Conservation (phyloP, 2,329 filamentous ascomycete species). For the Aphanoascus verrucosus region DNA sequence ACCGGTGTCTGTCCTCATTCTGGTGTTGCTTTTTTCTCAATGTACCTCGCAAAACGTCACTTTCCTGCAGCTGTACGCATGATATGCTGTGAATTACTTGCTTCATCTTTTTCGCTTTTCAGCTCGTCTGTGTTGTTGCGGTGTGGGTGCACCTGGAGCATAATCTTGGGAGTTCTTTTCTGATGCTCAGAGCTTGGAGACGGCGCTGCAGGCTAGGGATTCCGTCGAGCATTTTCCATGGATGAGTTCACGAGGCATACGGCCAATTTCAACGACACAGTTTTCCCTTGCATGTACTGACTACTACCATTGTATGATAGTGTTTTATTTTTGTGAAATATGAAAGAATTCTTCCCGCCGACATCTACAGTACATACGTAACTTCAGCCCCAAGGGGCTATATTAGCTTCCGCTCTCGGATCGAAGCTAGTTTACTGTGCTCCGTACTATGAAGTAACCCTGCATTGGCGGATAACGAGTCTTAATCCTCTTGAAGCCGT, state of each 20-base stretch:
- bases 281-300: slow-evolving; percentile 4
- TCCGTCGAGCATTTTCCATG: slow-evolving; percentile 2
- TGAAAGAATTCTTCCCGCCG: not conserved
- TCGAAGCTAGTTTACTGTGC: not conserved
- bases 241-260: slow-evolving; percentile 7
- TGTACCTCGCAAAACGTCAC: slow-evolving; percentile 10
- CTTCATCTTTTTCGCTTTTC: slow-evolving; percentile 1
- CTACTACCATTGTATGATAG: slow-evolving; percentile 4
- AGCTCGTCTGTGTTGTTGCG: not conserved
- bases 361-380: no score
- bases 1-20: not conserved
- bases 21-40: slow-evolving; percentile 9
- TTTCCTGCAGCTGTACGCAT: slow-evolving; percentile 5
- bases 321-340: not conserved
- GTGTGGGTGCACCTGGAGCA: slow-evolving; percentile 7
- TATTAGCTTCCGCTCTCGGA: not conserved
- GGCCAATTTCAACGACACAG: not conserved
- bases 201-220: not conserved
- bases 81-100: slow-evolving; percentile 1
- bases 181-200: not conserved
- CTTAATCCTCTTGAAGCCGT: not conserved
- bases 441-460: no score
- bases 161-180: slow-evolving; percentile 7
- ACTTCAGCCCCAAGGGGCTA: not conserved
- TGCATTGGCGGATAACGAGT: not conserved